Evolutionary conservation across 768 basidiomycete species (phyloP).

Genomic region (Hirschioporus abietinus): DNA sequence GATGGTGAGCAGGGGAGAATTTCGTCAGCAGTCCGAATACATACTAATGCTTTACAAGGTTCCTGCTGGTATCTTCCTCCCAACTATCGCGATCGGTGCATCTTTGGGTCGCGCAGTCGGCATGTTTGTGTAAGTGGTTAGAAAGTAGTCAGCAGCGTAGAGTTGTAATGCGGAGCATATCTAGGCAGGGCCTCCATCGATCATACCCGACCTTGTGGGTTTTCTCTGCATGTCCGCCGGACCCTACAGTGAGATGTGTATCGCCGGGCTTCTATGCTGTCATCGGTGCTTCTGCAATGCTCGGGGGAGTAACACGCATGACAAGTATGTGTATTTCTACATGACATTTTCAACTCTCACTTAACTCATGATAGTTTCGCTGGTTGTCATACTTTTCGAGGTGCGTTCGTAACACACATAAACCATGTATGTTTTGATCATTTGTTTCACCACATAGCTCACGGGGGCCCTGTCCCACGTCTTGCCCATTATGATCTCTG

Average conservation of each 20-base stretch:
- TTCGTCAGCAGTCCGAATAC: not conserved
- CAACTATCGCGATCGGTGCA: slow-evolving; percentile 71
- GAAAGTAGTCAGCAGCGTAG: not conserved
- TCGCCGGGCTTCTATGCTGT: slow-evolving; percentile 76
- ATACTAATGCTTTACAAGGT: slow-evolving; percentile 34
- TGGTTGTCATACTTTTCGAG: slow-evolving; percentile 76
- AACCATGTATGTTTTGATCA: not conserved
- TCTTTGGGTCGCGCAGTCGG: slow-evolving; percentile 69
- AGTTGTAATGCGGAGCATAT: slow-evolving; percentile 2
- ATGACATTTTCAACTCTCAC: not conserved
- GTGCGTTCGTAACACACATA: slow-evolving; percentile 24
- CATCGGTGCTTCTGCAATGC: slow-evolving; percentile 70
- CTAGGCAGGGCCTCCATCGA: slow-evolving; percentile 60
- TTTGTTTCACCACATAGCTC: slow-evolving; percentile 34
- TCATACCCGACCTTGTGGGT: slow-evolving; percentile 65
- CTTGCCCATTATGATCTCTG: slow-evolving; percentile 76
- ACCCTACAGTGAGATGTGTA: slow-evolving; percentile 60
- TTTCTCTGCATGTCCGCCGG: slow-evolving; percentile 68
- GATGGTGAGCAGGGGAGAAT: slow-evolving; percentile 41
- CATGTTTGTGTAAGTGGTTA: slow-evolving; percentile 48
- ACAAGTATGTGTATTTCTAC: slow-evolving; percentile 42
- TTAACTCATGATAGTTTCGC: slow-evolving; percentile 42
- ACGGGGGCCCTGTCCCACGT: slow-evolving; percentile 77
- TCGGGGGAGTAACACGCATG: slow-evolving; percentile 74
- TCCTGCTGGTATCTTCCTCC: slow-evolving; percentile 72